Conservation (phyloP, 2,329 filamentous ascomycete genomes). For the Talaromyces sp. region DNA sequence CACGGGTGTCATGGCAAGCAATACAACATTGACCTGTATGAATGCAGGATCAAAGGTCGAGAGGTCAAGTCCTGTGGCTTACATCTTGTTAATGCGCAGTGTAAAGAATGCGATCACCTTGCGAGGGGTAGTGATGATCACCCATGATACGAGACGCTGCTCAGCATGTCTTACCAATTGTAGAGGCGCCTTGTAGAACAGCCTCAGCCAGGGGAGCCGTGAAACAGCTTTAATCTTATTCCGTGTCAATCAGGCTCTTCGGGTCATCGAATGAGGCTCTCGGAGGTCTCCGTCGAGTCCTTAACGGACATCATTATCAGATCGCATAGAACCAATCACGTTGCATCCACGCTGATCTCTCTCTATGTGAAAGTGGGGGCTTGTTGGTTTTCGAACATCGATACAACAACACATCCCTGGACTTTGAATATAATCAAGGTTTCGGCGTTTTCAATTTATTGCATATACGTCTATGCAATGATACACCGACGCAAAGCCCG, state of each 20-base stretch:
- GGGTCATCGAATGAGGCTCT: background rate
- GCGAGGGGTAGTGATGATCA: background rate
- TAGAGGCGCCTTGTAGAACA: background rate
- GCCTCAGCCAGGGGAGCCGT: background rate
- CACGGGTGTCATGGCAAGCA: background rate
- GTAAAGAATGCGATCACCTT: background rate
- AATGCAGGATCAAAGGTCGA: background rate
- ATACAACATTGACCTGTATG: background rate
- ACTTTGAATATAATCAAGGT: background rate
- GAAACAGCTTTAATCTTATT: constrained; percentile 2
- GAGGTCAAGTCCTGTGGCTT: background rate
- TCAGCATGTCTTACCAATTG: background rate
- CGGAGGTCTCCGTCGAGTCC: background rate
- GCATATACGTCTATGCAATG: background rate
- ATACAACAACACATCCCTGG: background rate
- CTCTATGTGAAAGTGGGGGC: background rate
- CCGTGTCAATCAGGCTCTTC: background rate
- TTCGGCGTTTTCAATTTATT: no score
- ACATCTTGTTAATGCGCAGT: background rate
- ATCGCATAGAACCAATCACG: background rate
- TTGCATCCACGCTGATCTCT: background rate
- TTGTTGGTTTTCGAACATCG: background rate
- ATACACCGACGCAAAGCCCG: background rate
- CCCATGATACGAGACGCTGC: background rate
- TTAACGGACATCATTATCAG: background rate